Conservation (phyloP, 345 rosid genomes). For the Populus deltoides region DNA sequence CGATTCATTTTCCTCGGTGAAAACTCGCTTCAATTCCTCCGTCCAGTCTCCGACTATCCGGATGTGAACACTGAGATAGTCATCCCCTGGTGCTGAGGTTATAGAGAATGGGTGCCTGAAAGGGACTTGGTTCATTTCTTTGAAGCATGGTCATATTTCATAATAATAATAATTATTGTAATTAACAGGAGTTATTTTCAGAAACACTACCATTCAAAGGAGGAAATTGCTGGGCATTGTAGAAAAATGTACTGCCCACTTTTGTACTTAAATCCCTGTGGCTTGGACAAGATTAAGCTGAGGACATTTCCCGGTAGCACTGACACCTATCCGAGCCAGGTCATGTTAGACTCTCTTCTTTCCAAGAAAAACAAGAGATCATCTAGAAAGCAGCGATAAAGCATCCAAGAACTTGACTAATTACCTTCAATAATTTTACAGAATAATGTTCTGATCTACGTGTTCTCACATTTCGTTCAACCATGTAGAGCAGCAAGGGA, state of each 20-base stretch:
- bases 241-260: slow-evolving; percentile 96
- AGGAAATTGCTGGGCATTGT: slow-evolving; percentile 75
- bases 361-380: background rate
- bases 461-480: slow-evolving; percentile 71
- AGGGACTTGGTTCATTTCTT: background rate
- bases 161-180: background rate
- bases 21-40: slow-evolving; percentile 63
- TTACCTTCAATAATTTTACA: slow-evolving; percentile 68
- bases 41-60: slow-evolving; percentile 96
- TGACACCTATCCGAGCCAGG: slow-evolving; percentile 55
- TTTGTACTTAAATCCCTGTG: slow-evolving; percentile 81
- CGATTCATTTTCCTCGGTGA: slow-evolving; percentile 56
- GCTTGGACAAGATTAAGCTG: slow-evolving; percentile 81
- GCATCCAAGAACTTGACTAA: background rate
- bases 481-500: slow-evolving; percentile 74
- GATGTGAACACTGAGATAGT: slow-evolving; percentile 81
- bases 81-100: slow-evolving; percentile 92
- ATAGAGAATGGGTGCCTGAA: slow-evolving; percentile 93
- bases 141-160: background rate
- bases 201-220: slow-evolving; percentile 71
- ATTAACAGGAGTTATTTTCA: background rate
- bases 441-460: slow-evolving; percentile 73
- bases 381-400: background rate
- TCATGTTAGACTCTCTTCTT: background rate
- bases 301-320: slow-evolving; percentile 85